Percentiles rank a stretch among this genome's conserved stretches.
Evolutionary conservation across 192 early-diverging fungal species (phyloP).

Genomic region (Backusella sp.): DNA sequence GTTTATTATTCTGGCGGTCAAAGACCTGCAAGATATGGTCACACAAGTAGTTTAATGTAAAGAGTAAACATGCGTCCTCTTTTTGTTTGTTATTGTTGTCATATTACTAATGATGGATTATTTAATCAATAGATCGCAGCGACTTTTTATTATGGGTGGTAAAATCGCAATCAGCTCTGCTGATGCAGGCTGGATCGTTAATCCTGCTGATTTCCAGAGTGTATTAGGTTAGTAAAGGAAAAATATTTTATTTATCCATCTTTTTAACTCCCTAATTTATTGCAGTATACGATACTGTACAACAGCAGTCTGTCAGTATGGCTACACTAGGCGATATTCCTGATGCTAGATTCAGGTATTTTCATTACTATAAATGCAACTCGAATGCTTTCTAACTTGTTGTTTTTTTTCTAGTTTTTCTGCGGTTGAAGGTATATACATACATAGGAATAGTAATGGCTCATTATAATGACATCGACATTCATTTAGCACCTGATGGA

Average conservation of each 20-base stretch:
- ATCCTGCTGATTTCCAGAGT: constrained; percentile 15
- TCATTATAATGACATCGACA: not conserved
- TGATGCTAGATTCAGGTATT: not conserved
- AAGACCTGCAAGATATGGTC: constrained; percentile 22
- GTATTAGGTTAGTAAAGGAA: constrained; percentile 13
- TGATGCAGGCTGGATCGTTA: constrained; percentile 1
- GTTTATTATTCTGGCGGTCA: constrained; percentile 16
- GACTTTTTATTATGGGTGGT: constrained; percentile 20
- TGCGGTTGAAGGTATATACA: not conserved
- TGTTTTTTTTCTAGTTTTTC: constrained; percentile 2
- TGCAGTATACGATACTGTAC: constrained; percentile 21
- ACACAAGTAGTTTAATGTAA: constrained; percentile 22
- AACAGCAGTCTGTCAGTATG: constrained; percentile 14
- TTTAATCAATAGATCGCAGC: not conserved
- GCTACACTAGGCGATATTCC: constrained; percentile 21
- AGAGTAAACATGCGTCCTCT: not conserved
- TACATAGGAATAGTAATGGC: not conserved
- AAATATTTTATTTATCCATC: not conserved
- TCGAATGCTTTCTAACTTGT: not conserved
- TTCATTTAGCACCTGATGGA: constrained; percentile 17
- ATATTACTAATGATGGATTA: not conserved
- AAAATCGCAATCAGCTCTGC: not conserved
- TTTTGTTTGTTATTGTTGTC: not conserved
- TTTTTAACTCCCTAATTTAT: not conserved
- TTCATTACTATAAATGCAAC: too few relatives aligned